A percentile compares a stretch with the other conserved stretches of the same genome.
Conservation (phyloP, 176 grass and related monocot species). For the Alopecurus myosuroides region DNA sequence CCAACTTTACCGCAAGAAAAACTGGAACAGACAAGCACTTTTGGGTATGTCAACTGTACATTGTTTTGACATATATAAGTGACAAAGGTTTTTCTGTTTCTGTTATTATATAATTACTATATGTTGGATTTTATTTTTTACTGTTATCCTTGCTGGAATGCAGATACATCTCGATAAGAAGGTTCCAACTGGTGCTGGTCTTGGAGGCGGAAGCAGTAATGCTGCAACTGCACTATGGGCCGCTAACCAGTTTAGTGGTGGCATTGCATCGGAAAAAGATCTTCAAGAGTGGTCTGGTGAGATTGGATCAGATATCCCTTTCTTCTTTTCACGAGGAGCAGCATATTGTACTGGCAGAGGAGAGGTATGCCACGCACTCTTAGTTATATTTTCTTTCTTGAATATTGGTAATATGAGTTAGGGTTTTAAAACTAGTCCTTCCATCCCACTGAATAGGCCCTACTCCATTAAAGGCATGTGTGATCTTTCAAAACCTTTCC, state of each 20-base stretch:
- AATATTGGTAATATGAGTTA: not conserved
- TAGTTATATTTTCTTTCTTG: not conserved
- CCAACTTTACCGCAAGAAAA: slow-evolving; percentile 94
- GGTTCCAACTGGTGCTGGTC: slow-evolving; percentile 97
- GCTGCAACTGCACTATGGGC: slow-evolving; percentile 98
- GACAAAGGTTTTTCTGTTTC: not conserved
- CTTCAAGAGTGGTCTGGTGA: slow-evolving; percentile 98
- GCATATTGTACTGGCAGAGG: slow-evolving; percentile 94
- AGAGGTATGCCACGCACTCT: slow-evolving; percentile 55
- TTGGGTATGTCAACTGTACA: slow-evolving; percentile 50
- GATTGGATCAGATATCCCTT: slow-evolving; percentile 97
- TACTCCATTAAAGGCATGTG: not conserved
- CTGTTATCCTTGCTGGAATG: slow-evolving; percentile 3
- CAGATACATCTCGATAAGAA: slow-evolving; percentile 99
- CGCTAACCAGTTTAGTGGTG: slow-evolving; percentile 92
- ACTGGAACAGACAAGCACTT: slow-evolving; percentile 89
- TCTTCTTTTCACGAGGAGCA: slow-evolving; percentile 93
- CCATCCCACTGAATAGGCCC: not conserved
- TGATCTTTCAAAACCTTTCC: not conserved
- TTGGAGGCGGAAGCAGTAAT: slow-evolving; percentile 98
- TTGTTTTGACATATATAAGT: not conserved
- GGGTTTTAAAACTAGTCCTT: not conserved
- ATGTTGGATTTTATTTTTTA: not conserved
- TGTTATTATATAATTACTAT: not conserved
- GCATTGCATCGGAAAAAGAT: slow-evolving; percentile 90